phyloP scores from a whole-genome alignment of 805 yeast genomes.

The Sporopachydermia quercuum region DNA sequence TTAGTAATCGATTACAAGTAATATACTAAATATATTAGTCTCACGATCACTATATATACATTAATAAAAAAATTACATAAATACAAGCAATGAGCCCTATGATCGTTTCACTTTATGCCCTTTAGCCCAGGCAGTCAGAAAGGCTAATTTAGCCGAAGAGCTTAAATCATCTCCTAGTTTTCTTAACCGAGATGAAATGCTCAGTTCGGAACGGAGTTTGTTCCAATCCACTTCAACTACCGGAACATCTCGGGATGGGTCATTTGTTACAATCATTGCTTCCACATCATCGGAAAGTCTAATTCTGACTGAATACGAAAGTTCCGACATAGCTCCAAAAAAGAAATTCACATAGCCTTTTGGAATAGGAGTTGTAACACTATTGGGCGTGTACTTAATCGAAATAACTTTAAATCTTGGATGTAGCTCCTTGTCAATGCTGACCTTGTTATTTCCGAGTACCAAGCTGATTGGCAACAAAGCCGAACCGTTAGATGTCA shows the following conservation, averaged over 20 bases:
- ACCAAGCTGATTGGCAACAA: not conserved
- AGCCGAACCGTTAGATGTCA: not conserved
- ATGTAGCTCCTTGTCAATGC: not conserved
- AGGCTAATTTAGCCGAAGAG: not conserved
- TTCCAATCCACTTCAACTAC: not conserved
- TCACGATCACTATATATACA: too few species aligned
- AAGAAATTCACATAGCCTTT: not conserved
- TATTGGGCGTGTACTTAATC: not conserved
- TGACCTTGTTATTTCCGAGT: not conserved
- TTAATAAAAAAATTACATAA: too few species aligned
- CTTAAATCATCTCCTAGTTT: not conserved
- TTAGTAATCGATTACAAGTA: too few species aligned
- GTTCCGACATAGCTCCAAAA: not conserved
- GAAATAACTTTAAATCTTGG: not conserved
- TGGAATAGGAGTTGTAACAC: not conserved
- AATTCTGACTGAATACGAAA: not conserved
- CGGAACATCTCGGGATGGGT: too few species aligned
- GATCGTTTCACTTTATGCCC: constrained; percentile 1
- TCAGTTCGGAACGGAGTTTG: not conserved
- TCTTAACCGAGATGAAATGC: not conserved
- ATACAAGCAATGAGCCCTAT: too few species aligned
- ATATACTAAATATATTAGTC: too few species aligned
- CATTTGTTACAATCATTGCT: too few species aligned
- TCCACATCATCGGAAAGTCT: not conserved
- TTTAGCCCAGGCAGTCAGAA: constrained; percentile 1